phyloP scores from a whole-genome alignment of 2,329 filamentous ascomycete species.

The Fusarium illudens region DNA sequence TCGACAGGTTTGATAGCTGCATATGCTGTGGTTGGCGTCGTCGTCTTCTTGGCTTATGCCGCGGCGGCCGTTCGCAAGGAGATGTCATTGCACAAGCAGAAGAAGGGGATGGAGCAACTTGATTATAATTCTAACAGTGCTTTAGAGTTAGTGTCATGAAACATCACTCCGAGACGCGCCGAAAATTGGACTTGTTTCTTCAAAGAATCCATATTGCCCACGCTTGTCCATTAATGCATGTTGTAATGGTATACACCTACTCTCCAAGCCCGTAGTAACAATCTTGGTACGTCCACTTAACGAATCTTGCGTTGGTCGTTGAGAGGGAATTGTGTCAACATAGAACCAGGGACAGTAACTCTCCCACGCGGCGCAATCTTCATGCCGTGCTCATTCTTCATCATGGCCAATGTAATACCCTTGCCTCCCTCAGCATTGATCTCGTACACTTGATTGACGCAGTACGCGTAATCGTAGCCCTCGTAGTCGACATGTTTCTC shows the following conservation, averaged over 20 bases:
- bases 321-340: neutral
- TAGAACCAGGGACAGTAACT: neutral
- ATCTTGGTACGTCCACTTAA: no score
- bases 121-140: neutral
- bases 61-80: neutral
- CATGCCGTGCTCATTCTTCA: constrained; percentile 23
- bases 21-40: neutral
- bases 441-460: constrained; percentile 37
- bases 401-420: constrained; percentile 23
- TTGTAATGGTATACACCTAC: no score
- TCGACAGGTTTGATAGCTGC: neutral
- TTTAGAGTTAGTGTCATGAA: neutral
- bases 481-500: constrained; percentile 34
- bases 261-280: no score
- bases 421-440: constrained; percentile 3
- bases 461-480: constrained; percentile 43
- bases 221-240: no score
- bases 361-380: constrained; percentile 15
- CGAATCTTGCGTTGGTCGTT: neutral
- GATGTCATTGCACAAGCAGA: neutral
- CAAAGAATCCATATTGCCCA: neutral
- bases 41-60: neutral
- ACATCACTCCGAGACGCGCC: neutral
- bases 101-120: neutral
- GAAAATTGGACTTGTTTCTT: neutral